phyloP scores from a whole-genome alignment of 305 asterid species.

The Euphrasia arctica region DNA sequence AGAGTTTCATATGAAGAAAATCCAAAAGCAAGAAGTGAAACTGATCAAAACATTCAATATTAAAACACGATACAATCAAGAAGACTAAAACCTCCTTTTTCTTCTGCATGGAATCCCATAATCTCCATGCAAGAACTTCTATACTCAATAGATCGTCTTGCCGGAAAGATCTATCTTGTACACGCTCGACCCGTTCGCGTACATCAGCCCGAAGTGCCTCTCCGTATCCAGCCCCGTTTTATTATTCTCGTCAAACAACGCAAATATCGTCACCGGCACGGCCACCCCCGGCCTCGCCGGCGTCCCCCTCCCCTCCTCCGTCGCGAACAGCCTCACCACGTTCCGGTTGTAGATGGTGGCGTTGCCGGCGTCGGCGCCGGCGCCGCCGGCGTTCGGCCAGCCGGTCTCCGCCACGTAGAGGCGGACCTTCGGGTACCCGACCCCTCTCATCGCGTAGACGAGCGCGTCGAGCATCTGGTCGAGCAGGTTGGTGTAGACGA shows the following conservation, averaged over 20 bases:
- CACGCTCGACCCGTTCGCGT: conserved; percentile 67
- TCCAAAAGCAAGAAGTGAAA: too few relatives aligned
- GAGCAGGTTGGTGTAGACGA: conserved; percentile 54
- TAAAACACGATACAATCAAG: too few relatives aligned
- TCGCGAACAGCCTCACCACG: conserved; percentile 48
- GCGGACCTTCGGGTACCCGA: conserved; percentile 48
- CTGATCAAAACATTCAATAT: too few relatives aligned
- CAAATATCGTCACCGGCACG: conserved; percentile 65
- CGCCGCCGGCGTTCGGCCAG: conserved; percentile 85
- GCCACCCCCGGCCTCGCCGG: conserved; percentile 60
- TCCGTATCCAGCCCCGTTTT: conserved; percentile 86
- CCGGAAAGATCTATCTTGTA: conserved; percentile 85
- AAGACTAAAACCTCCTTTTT: too few relatives aligned
- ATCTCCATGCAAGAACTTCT: too few relatives aligned
- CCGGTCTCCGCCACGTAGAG: conserved; percentile 73
- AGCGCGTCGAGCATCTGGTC: conserved; percentile 85
- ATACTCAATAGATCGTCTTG: conserved; percentile 21
- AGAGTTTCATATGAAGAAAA: too few relatives aligned
- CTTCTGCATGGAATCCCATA: too few relatives aligned
- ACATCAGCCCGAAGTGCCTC: conserved; percentile 74
- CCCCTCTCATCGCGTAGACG: conserved; percentile 57
- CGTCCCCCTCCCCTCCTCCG: conserved; percentile 49
- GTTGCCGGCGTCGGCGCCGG: conserved; percentile 66
- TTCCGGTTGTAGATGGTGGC: conserved; percentile 91
- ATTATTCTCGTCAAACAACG: conserved; percentile 69